A percentile compares a stretch with the other conserved stretches of the same genome.
Conservation (phyloP, 2,329 filamentous ascomycete species). For the Rhytidhysteron rufulum region DNA sequence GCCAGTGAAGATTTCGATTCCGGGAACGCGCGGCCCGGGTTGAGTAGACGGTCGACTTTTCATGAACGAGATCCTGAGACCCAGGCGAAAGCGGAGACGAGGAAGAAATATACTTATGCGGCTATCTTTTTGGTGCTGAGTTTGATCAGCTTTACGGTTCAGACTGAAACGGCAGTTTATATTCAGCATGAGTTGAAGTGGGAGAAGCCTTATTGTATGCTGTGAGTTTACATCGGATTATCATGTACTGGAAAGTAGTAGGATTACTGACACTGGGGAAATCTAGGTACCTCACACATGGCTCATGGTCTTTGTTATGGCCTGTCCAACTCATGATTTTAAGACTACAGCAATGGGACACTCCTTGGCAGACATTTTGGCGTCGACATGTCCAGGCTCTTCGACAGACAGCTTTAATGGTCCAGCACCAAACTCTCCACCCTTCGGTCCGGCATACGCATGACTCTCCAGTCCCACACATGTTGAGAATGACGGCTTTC, state of each 20-base stretch:
- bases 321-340: constrained; percentile 77
- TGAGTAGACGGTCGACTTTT: constrained; percentile 62
- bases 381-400: constrained; percentile 63
- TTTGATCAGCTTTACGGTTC: constrained; percentile 82
- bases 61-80: constrained; percentile 72
- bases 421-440: constrained; percentile 72
- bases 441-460: constrained; percentile 48
- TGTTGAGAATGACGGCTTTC: constrained; percentile 73
- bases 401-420: constrained; percentile 73
- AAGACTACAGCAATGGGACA: constrained; percentile 70
- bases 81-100: constrained; percentile 62
- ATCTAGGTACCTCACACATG: constrained; percentile 77
- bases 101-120: constrained; percentile 82
- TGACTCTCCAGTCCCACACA: constrained; percentile 63
- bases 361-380: constrained; percentile 85
- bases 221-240: constrained; percentile 52
- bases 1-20: constrained; percentile 41
- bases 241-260: background rate
- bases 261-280: constrained; percentile 4
- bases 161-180: constrained; percentile 93
- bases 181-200: constrained; percentile 89
- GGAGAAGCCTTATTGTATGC: constrained; percentile 99
- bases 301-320: constrained; percentile 89
- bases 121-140: constrained; percentile 78
- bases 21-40: constrained; percentile 34